A percentile compares a stretch with the other conserved stretches of the same genome.
These are phyloP conservation scores for Colletotrichum horii DNA, from an alignment of 2,329 filamentous ascomycete species.

Conservation along the genomic window DNA sequence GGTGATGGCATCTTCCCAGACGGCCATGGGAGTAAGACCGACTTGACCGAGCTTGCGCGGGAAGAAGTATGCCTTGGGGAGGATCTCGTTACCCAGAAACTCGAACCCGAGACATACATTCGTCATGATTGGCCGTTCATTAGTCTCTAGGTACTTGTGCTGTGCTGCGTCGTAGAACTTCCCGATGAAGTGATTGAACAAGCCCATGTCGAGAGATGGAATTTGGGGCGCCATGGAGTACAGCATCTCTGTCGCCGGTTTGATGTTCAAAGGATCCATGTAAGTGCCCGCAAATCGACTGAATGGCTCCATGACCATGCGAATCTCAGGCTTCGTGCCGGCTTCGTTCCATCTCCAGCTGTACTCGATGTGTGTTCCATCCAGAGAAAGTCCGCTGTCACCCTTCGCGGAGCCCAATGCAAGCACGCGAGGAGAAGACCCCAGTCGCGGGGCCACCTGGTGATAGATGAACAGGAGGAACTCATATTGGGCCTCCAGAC, in stretches of 20 bases:
- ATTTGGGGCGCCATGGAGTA: background rate
- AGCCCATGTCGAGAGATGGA: background rate
- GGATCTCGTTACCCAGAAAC: background rate
- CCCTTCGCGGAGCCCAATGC: background rate
- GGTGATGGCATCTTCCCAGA: constrained; percentile 5
- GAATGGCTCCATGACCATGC: background rate
- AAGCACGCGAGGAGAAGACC: background rate
- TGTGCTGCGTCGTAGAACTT: background rate
- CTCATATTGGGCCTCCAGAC: background rate
- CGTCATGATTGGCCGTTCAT: background rate
- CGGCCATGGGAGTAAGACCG: background rate
- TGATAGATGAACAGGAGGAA: background rate
- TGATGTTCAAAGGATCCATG: constrained; percentile 7
- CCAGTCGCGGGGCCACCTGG: background rate
- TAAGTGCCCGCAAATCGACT: constrained; percentile 4
- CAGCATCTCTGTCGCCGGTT: background rate
- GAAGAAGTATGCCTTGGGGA: constrained; percentile 2
- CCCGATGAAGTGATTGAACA: constrained; percentile 2
- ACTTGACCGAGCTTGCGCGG: background rate
- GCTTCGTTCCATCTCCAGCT: constrained; percentile 2
- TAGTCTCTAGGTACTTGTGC: background rate
- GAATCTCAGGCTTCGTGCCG: background rate
- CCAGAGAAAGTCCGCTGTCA: background rate
- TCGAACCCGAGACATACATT: constrained; percentile 6
- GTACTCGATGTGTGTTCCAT: background rate